A percentile compares a stretch with the other conserved stretches of the same genome.
Evolutionary conservation across 148 eudicot species (phyloP).

Genomic region (Heliosperma pusillum): DNA sequence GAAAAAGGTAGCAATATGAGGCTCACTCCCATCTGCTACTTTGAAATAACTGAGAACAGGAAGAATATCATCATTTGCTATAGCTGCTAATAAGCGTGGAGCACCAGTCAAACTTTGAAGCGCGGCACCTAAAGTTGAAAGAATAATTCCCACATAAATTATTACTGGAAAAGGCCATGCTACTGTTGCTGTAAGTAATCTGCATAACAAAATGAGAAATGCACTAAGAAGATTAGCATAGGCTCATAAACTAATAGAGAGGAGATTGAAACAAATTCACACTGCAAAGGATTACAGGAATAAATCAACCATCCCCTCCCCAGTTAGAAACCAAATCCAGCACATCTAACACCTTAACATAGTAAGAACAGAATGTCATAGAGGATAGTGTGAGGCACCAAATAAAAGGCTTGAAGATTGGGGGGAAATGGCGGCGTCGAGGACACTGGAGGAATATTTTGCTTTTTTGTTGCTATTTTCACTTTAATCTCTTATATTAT

Average conservation of each 20-base stretch:
- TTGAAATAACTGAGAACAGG: conserved; percentile 94
- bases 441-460: too few species aligned
- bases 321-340: conserved; percentile 1
- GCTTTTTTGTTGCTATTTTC: too few species aligned
- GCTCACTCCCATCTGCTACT: conserved; percentile 91
- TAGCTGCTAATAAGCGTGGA: conserved; percentile 93
- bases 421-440: too few species aligned
- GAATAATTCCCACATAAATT: conserved; percentile 83
- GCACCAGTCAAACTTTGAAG: conserved; percentile 97
- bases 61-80: conserved; percentile 95
- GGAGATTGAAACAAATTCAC: background rate
- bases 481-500: too few species aligned
- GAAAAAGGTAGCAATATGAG: conserved; percentile 82
- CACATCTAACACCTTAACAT: background rate
- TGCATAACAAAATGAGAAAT: conserved; percentile 37
- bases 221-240: conserved; percentile 2
- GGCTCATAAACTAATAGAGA: background rate
- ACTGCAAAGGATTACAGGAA: background rate
- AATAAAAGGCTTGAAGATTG: too few species aligned
- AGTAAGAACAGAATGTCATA: background rate
- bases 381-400: too few species aligned
- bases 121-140: conserved; percentile 97
- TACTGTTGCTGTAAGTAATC: conserved; percentile 91
- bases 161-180: conserved; percentile 94
- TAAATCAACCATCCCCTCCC: background rate